Evolutionary conservation across 495 filamentous ascomycete species (phyloP).

Genomic region (Talaromyces wortmannii): DNA sequence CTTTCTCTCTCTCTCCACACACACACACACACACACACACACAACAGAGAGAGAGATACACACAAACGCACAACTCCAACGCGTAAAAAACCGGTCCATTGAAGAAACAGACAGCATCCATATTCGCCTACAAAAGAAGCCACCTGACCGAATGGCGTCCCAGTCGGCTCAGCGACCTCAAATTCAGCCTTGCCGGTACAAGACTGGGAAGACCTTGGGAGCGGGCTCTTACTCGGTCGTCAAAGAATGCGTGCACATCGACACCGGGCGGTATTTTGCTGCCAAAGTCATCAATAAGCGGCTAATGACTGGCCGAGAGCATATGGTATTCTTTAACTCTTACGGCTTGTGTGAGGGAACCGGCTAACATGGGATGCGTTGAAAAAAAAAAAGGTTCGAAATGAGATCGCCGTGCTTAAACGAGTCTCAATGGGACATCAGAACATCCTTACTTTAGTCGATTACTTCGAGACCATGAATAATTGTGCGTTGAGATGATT

Average conservation of each 20-base stretch:
- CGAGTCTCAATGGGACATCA: constrained; percentile 95
- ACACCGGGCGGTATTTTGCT: constrained; percentile 96
- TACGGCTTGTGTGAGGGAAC: not conserved
- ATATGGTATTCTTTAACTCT: constrained; percentile 64
- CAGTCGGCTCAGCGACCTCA: constrained; percentile 43
- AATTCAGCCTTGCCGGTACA: constrained; percentile 83
- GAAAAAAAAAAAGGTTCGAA: constrained; percentile 62
- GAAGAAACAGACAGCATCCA: not conserved
- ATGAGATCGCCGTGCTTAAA: constrained; percentile 96
- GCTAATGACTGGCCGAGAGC: constrained; percentile 93
- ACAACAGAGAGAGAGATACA: too few relatives aligned
- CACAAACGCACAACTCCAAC: not conserved
- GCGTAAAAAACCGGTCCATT: not conserved
- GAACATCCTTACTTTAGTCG: constrained; percentile 94
- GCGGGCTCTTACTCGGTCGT: constrained; percentile 97
- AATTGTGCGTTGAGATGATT: constrained; percentile 51
- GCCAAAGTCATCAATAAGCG: constrained; percentile 99
- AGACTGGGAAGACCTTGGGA: constrained; percentile 95
- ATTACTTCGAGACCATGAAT: constrained; percentile 99
- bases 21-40: too few relatives aligned
- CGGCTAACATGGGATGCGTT: not conserved
- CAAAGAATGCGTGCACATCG: constrained; percentile 99
- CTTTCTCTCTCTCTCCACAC: too few relatives aligned
- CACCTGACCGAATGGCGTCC: constrained; percentile 24
- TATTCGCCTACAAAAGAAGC: not conserved